Percentiles rank a stretch among this genome's conserved stretches.
Conservation (phyloP, 768 basidiomycete species). For the Xerocomellus amylosporus region DNA sequence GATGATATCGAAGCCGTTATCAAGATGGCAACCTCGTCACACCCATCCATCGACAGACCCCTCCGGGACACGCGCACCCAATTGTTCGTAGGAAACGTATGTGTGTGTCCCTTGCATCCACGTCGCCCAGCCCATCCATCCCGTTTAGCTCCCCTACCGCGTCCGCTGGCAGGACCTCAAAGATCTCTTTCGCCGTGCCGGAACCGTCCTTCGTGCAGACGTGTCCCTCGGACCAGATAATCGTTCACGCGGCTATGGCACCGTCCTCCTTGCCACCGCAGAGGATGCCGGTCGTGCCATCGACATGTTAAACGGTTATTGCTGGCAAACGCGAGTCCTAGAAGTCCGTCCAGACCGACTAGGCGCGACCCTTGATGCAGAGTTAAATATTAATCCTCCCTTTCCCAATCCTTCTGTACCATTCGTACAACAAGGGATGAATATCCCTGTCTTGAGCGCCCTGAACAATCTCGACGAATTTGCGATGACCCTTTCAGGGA, state of each 20-base stretch:
- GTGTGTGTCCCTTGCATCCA: constrained; percentile 37
- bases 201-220: constrained; percentile 80
- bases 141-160: constrained; percentile 83
- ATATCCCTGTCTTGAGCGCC: constrained; percentile 10
- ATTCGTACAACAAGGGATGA: constrained; percentile 21
- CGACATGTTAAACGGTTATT: constrained; percentile 94
- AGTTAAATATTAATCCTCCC: constrained; percentile 15
- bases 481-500: constrained; percentile 8
- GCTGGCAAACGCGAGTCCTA: constrained; percentile 92
- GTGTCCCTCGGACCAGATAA: constrained; percentile 84
- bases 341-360: constrained; percentile 91
- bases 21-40: constrained; percentile 79
- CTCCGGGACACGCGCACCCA: constrained; percentile 88
- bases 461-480: constrained; percentile 20
- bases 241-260: constrained; percentile 90
- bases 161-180: constrained; percentile 99
- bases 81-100: constrained; percentile 93
- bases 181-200: constrained; percentile 93
- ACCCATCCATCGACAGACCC: constrained; percentile 49
- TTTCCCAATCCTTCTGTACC: constrained; percentile 14
- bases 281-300: constrained; percentile 94
- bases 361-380: constrained; percentile 28
- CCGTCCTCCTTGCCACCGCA: constrained; percentile 89
- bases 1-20: constrained; percentile 93
- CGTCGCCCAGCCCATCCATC: background rate